phyloP scores from a whole-genome alignment of 306 rosid genomes.

The Hippophae rhamnoides region DNA sequence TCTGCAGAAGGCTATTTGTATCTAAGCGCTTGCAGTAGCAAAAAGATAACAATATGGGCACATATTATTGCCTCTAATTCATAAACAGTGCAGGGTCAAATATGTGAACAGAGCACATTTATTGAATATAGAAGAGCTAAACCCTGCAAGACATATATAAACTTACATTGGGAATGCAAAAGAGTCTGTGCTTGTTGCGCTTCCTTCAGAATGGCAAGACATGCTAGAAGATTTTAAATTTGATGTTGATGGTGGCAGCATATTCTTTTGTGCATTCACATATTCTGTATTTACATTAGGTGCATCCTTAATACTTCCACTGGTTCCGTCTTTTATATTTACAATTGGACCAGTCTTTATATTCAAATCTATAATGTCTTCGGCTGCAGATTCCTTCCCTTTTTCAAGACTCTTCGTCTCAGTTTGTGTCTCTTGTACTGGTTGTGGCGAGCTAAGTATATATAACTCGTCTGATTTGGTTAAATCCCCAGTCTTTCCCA shows the following conservation, averaged over 20 bases:
- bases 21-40: conserved; percentile 1
- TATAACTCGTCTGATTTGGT: conserved; percentile 32
- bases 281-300: conserved; percentile 7
- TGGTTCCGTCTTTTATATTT: too few species aligned
- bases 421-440: conserved; percentile 16
- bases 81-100: too few species aligned
- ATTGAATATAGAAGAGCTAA: not conserved
- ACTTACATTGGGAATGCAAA: conserved; percentile 62
- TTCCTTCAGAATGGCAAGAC: conserved; percentile 29
- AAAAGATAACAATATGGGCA: not conserved
- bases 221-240: conserved; percentile 17
- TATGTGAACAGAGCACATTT: not conserved
- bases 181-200: conserved; percentile 23
- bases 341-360: too few species aligned
- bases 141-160: not conserved
- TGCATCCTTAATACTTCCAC: conserved; percentile 6
- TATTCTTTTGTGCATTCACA: conserved; percentile 6
- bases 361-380: conserved; percentile 14
- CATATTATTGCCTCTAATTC: not conserved
- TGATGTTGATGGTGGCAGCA: conserved; percentile 9
- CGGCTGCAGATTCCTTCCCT: conserved; percentile 16
- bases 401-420: conserved; percentile 10
- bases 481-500: conserved; percentile 23
- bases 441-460: conserved; percentile 17
- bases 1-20: too few species aligned